Percentiles rank a stretch among this genome's conserved stretches.
These are phyloP conservation scores for Chrysosporium queenslandicum DNA, from an alignment of 2,329 filamentous ascomycete genomes.

Conservation along the genomic window DNA sequence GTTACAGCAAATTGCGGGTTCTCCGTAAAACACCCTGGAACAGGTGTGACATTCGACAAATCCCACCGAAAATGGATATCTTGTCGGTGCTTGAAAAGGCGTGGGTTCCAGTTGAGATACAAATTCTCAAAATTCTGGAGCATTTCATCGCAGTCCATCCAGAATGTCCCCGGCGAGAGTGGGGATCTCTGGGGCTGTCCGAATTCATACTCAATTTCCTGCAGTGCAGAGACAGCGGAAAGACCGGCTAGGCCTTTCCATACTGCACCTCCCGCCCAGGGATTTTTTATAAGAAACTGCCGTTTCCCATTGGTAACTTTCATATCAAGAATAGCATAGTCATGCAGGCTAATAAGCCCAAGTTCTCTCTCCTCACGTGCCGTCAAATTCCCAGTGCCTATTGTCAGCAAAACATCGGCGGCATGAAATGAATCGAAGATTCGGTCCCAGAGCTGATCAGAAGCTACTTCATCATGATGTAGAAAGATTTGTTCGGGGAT, in stretches of 20 bases:
- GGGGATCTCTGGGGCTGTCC: slow-evolving; percentile 20
- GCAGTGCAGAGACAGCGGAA: slow-evolving; percentile 10
- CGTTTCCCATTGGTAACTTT: slow-evolving; percentile 53
- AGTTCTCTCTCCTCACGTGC: slow-evolving; percentile 65
- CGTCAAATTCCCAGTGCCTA: slow-evolving; percentile 79
- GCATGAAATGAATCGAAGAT: slow-evolving; percentile 63
- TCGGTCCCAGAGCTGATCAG: slow-evolving; percentile 65
- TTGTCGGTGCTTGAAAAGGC: slow-evolving; percentile 67
- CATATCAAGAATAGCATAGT: slow-evolving; percentile 83
- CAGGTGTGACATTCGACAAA: slow-evolving; percentile 42
- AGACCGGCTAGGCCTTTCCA: slow-evolving; percentile 23
- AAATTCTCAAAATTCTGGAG: slow-evolving; percentile 89
- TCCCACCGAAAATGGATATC: slow-evolving; percentile 88
- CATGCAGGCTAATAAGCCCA: slow-evolving; percentile 80
- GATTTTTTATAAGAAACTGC: slow-evolving; percentile 81
- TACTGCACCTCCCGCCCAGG: slow-evolving; percentile 66
- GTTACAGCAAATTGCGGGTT: slow-evolving; percentile 53
- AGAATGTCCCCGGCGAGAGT: slow-evolving; percentile 64
- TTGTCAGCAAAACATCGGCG: slow-evolving; percentile 75
- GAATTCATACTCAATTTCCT: slow-evolving; percentile 12
- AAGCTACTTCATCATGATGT: slow-evolving; percentile 71
- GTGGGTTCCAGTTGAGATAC: slow-evolving; percentile 95
- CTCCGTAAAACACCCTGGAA: slow-evolving; percentile 62
- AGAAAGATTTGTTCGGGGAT: slow-evolving; percentile 92
- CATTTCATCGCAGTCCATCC: slow-evolving; percentile 82